Evolutionary conservation across 331 rosid species (phyloP).

Genomic region (Prunus yedoensis): DNA sequence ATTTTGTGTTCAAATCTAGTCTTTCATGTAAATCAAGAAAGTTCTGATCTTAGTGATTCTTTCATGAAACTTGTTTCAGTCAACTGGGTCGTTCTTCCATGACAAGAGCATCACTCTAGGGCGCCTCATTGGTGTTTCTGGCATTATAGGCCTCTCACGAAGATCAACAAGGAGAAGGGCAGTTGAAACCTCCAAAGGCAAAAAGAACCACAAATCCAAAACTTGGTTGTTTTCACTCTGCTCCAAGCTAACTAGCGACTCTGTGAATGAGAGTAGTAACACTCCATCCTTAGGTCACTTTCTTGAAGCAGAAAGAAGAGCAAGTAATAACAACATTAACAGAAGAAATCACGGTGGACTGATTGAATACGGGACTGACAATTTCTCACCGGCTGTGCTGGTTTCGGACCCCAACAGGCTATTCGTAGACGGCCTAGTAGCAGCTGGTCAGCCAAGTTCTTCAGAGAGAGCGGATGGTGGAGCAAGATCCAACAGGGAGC

Average conservation of each 20-base stretch:
- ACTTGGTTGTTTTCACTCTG: conserved; percentile 71
- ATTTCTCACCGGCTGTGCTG: conserved; percentile 20
- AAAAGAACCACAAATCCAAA: conserved; percentile 46
- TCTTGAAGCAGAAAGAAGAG: conserved; percentile 62
- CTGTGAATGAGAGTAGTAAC: conserved; percentile 21
- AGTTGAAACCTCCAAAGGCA: conserved; percentile 38
- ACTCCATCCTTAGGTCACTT: conserved; percentile 68
- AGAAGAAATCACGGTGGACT: conserved; percentile 35
- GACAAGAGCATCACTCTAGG: conserved; percentile 72
- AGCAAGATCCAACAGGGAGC: conserved; percentile 27
- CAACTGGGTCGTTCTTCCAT: conserved; percentile 63
- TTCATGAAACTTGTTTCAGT: conserved; percentile 37
- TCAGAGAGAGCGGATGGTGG: conserved; percentile 23
- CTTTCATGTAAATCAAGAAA: not conserved
- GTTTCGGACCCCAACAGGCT: conserved; percentile 31
- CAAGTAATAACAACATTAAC: conserved; percentile 18
- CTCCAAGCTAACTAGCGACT: conserved; percentile 61
- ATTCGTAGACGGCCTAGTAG: conserved; percentile 37
- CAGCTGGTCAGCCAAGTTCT: conserved; percentile 27
- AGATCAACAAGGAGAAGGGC: conserved; percentile 53
- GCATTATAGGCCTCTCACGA: conserved; percentile 49
- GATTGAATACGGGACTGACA: conserved; percentile 25
- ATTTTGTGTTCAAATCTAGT: not conserved
- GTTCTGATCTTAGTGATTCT: conserved; percentile 10
- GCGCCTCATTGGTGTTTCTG: conserved; percentile 59